phyloP scores from a whole-genome alignment of 2,329 filamentous ascomycete species.

The Trichophyton schoenleinii region DNA sequence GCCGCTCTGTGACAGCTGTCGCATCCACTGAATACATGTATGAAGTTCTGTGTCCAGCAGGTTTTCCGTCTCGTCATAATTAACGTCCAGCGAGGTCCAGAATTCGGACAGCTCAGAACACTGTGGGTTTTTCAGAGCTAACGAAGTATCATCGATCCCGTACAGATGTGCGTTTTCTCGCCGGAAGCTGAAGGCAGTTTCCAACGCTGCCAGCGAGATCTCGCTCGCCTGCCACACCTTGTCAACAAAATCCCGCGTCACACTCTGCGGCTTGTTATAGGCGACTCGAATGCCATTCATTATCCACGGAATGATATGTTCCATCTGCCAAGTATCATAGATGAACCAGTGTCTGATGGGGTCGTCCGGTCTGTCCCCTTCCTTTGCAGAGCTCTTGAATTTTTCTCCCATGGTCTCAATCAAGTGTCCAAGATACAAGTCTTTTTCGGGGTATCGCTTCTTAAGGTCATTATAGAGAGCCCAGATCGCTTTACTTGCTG shows the following conservation, averaged over 20 bases:
- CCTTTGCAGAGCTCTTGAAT: conserved; percentile 56
- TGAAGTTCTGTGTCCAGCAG: conserved; percentile 32
- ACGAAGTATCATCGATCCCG: conserved; percentile 49
- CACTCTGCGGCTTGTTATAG: conserved; percentile 49
- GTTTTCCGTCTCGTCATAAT: conserved; percentile 27
- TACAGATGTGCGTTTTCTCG: conserved; percentile 56
- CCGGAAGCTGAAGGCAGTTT: conserved; percentile 58
- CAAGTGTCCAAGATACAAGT: conserved; percentile 60
- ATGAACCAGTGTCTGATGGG: conserved; percentile 77
- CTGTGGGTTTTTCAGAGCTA: conserved; percentile 37
- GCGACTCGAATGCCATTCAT: conserved; percentile 63
- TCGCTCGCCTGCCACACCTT: conserved; percentile 59
- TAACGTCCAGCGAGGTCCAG: conserved; percentile 59
- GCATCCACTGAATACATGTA: conserved; percentile 28
- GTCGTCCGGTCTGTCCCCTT: conserved; percentile 59
- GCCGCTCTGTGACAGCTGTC: conserved; percentile 19
- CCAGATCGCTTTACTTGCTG: conserved; percentile 69
- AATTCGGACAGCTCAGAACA: conserved; percentile 63
- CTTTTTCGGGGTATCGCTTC: conserved; percentile 46
- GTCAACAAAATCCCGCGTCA: conserved; percentile 33
- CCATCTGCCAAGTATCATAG: conserved; percentile 58
- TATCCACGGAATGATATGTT: conserved; percentile 66
- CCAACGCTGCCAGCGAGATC: conserved; percentile 53
- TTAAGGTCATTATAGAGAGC: conserved; percentile 58
- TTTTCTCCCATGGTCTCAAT: conserved; percentile 64